phyloP scores from a whole-genome alignment of 2,329 filamentous ascomycete species.

The Amesomyces nigricolor region DNA sequence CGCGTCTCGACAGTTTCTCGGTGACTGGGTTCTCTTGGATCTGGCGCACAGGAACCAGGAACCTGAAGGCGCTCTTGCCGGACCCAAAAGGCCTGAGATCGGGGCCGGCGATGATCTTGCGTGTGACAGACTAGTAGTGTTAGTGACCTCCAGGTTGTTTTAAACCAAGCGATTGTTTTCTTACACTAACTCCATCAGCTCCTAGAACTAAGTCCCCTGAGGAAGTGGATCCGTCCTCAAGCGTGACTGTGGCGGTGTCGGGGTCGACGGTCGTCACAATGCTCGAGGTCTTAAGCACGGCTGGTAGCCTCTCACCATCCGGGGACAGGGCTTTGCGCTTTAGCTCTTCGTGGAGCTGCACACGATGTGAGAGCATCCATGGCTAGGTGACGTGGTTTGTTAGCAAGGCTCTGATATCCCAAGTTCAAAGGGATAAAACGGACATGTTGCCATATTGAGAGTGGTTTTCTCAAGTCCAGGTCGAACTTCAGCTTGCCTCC shows the following conservation, averaged over 20 bases:
- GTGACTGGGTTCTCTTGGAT: constrained; percentile 8
- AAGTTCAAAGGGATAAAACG: not conserved
- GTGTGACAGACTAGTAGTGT: constrained; percentile 25
- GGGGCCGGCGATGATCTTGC: constrained; percentile 22
- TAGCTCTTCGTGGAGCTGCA: constrained; percentile 45
- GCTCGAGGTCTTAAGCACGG: constrained; percentile 36
- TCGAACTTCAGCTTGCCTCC: constrained; percentile 34
- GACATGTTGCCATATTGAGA: constrained; percentile 41
- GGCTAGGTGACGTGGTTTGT: constrained; percentile 13
- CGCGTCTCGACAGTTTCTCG: not conserved
- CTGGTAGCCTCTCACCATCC: constrained; percentile 34
- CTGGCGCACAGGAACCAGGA: constrained; percentile 37
- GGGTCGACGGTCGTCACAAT: constrained; percentile 41
- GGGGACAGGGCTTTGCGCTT: constrained; percentile 38
- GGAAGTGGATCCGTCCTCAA: constrained; percentile 40
- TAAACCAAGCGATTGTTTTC: constrained; percentile 16
- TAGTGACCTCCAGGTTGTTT: constrained; percentile 13
- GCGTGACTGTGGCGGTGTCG: constrained; percentile 35
- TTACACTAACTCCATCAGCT: constrained; percentile 49
- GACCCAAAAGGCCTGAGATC: constrained; percentile 34
- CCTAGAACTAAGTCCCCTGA: constrained; percentile 47
- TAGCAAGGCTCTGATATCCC: not conserved
- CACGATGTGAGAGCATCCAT: constrained; percentile 48
- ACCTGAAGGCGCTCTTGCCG: constrained; percentile 52
- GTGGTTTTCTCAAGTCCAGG: constrained; percentile 32